A percentile compares a stretch with the other conserved stretches of the same genome.
These are phyloP conservation scores for Linnemannia elongata DNA, from an alignment of 192 early-diverging fungal species.

Conservation along the genomic window DNA sequence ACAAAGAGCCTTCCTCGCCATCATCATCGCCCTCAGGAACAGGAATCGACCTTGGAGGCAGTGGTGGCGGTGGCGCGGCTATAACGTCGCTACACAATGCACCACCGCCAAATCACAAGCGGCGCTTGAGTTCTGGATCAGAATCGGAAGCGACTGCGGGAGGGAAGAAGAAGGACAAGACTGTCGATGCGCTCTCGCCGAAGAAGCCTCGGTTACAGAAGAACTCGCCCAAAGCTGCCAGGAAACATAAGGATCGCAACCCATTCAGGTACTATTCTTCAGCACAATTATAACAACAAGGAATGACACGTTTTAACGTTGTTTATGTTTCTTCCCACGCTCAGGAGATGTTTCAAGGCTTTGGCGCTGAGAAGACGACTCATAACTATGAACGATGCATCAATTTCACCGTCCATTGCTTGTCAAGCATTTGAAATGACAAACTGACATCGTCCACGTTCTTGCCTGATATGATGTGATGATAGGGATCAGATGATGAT, in stretches of 20 bases:
- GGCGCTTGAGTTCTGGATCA: slow-evolving; percentile 42
- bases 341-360: neutral
- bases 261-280: slow-evolving; percentile 52
- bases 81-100: neutral
- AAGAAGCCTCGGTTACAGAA: slow-evolving; percentile 43
- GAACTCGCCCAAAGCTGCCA: slow-evolving; percentile 30
- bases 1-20: neutral
- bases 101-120: slow-evolving; percentile 24
- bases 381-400: neutral
- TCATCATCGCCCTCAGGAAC: neutral
- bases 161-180: slow-evolving; percentile 31
- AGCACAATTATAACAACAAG: neutral
- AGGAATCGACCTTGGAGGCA: neutral
- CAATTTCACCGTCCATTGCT: neutral
- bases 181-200: slow-evolving; percentile 28
- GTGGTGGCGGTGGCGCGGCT: neutral
- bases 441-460: neutral
- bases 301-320: neutral
- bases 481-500: slow-evolving; percentile 70
- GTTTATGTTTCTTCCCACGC: neutral
- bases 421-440: neutral
- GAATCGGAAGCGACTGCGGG: slow-evolving; percentile 24
- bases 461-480: neutral
- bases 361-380: too few species aligned
- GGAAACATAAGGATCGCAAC: slow-evolving; percentile 48